Evolutionary conservation across 2,329 filamentous ascomycete genomes (phyloP).

Genomic region (Rugonectria rugulosa): DNA sequence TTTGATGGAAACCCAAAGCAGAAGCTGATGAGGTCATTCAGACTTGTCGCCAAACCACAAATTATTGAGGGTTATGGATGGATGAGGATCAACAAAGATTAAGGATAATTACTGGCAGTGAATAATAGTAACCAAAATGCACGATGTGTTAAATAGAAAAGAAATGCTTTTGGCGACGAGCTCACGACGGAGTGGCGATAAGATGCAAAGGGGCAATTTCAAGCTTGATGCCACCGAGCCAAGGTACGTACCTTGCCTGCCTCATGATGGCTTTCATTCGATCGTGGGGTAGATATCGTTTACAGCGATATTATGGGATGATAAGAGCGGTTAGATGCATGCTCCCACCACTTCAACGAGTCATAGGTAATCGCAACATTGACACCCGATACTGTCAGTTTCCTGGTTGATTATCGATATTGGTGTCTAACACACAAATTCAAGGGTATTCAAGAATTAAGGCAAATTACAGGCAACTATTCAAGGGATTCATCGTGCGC

Average conservation of each 20-base stretch:
- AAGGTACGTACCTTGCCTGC: constrained; percentile 4
- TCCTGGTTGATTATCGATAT: too few relatives aligned
- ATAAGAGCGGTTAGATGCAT: constrained; percentile 15
- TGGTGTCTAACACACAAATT: too few relatives aligned
- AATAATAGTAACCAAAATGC: not conserved
- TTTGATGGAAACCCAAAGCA: too few relatives aligned
- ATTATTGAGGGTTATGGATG: too few relatives aligned
- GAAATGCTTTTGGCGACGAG: too few relatives aligned
- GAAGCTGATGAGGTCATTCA: too few relatives aligned
- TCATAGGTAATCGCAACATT: not conserved
- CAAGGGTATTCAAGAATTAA: too few relatives aligned
- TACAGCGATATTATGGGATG: not conserved
- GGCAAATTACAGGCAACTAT: too few relatives aligned
- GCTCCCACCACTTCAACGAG: not conserved
- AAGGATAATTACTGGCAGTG: too few relatives aligned
- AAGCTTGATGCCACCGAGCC: not conserved
- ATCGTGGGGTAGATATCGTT: not conserved
- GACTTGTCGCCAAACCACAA: too few relatives aligned
- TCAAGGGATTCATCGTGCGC: too few relatives aligned
- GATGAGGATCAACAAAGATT: too few relatives aligned
- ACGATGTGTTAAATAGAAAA: not conserved
- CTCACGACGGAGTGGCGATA: constrained; percentile 2
- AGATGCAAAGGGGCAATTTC: constrained; percentile 11
- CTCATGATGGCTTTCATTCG: constrained; percentile 4
- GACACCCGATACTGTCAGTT: not conserved